These are phyloP conservation scores for Trametes gibbosa DNA, from an alignment of 768 basidiomycete species.

Conservation along the genomic window DNA sequence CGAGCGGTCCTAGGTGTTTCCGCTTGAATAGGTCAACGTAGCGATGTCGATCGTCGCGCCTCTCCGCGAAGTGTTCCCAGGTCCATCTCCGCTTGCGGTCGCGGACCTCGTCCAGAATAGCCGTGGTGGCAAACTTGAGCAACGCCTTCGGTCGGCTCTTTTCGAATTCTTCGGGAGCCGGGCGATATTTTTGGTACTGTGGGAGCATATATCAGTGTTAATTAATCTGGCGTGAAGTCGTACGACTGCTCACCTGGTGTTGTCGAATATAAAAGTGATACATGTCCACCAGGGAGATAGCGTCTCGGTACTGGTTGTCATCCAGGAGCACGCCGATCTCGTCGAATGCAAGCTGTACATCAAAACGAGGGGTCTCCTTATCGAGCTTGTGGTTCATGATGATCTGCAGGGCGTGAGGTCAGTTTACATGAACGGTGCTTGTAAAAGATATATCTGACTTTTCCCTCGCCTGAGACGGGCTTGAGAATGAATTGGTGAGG, in stretches of 20 bases:
- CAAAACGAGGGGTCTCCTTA: constrained; percentile 75
- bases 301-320: constrained; percentile 91
- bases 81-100: constrained; percentile 86
- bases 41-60: constrained; percentile 80
- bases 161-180: constrained; percentile 56
- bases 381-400: constrained; percentile 79
- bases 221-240: neutral
- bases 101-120: constrained; percentile 79
- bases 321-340: constrained; percentile 92
- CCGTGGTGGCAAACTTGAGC: constrained; percentile 72
- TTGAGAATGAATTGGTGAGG: constrained; percentile 92
- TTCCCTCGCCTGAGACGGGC: constrained; percentile 93
- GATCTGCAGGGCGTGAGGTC: constrained; percentile 45
- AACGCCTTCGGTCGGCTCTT: constrained; percentile 64
- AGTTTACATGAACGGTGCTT: neutral
- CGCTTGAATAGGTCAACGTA: constrained; percentile 87
- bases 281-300: constrained; percentile 90
- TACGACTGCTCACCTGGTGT: constrained; percentile 53
- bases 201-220: neutral
- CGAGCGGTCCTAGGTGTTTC: constrained; percentile 54
- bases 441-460: constrained; percentile 49
- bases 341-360: constrained; percentile 84
- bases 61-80: constrained; percentile 86
- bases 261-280: constrained; percentile 92
- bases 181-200: constrained; percentile 83